A percentile compares a stretch with the other conserved stretches of the same genome.
Evolutionary conservation across 176 grass and related monocot genomes (phyloP).

Genomic region (Oropetium thomaeum): DNA sequence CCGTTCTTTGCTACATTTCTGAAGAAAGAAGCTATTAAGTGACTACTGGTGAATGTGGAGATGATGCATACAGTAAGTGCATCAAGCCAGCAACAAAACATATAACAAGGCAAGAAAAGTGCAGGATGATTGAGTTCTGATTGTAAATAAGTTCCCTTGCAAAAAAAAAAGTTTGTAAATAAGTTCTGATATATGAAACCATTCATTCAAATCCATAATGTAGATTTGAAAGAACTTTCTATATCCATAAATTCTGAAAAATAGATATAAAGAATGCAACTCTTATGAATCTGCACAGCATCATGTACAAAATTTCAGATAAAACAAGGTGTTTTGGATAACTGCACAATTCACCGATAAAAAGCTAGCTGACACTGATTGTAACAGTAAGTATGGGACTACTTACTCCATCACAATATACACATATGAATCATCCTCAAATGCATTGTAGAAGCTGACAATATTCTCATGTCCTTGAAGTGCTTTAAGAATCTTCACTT

Average conservation of each 20-base stretch:
- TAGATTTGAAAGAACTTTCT: not conserved
- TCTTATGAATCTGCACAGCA: slow-evolving; percentile 1
- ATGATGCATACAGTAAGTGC: slow-evolving; percentile 8
- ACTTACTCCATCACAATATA: slow-evolving; percentile 99
- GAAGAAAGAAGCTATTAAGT: not conserved
- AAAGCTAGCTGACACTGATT: not conserved
- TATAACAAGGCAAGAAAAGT: slow-evolving; percentile 6
- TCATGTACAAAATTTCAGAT: not conserved
- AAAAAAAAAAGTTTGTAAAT: too few relatives aligned
- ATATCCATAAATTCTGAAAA: not conserved
- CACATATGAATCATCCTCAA: slow-evolving; percentile 82
- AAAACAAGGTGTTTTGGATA: not conserved
- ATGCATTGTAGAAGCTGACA: slow-evolving; percentile 80
- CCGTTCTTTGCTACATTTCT: not conserved
- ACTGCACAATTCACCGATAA: not conserved
- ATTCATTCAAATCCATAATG: slow-evolving; percentile 11
- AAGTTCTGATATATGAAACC: not conserved
- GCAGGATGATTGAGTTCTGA: not conserved
- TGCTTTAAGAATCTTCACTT: slow-evolving; percentile 77
- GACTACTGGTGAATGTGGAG: not conserved
- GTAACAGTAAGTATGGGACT: slow-evolving; percentile 7
- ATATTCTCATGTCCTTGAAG: slow-evolving; percentile 93
- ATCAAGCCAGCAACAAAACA: not conserved
- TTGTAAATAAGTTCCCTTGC: not conserved
- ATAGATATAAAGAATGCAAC: slow-evolving; percentile 12